phyloP scores from a whole-genome alignment of 2,329 filamentous ascomycete species.

The Aureobasidium namibiae region DNA sequence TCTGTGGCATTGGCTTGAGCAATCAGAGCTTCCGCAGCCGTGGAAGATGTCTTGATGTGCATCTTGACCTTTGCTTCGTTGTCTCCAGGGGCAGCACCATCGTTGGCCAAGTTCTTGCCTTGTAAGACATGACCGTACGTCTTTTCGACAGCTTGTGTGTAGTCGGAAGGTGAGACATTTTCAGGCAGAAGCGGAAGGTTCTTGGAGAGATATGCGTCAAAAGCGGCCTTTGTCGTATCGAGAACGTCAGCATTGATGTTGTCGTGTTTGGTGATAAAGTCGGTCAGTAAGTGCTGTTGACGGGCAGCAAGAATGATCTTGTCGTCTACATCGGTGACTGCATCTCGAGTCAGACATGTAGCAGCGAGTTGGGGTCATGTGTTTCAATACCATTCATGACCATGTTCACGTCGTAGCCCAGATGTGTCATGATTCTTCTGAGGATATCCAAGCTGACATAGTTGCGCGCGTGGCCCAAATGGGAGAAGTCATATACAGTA shows the following conservation, averaged over 20 bases:
- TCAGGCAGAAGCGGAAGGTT: slow-evolving; percentile 51
- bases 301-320: slow-evolving; percentile 59
- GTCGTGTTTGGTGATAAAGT: slow-evolving; percentile 51
- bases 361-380: neutral
- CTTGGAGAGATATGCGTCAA: slow-evolving; percentile 54
- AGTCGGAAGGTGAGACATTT: slow-evolving; percentile 32
- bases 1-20: slow-evolving; percentile 23
- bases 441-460: slow-evolving; percentile 89
- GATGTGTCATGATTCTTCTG: slow-evolving; percentile 73
- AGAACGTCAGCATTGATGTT: slow-evolving; percentile 38
- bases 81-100: slow-evolving; percentile 53
- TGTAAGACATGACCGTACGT: slow-evolving; percentile 47
- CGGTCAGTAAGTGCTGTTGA: slow-evolving; percentile 67
- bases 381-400: slow-evolving; percentile 48
- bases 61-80: slow-evolving; percentile 83
- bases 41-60: slow-evolving; percentile 61
- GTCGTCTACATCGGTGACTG: slow-evolving; percentile 36
- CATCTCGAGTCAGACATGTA: neutral
- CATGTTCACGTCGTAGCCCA: slow-evolving; percentile 72
- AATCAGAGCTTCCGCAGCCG: slow-evolving; percentile 45
- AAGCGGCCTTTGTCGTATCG: slow-evolving; percentile 43
- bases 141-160: slow-evolving; percentile 40
- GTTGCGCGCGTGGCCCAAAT: slow-evolving; percentile 46
- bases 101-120: slow-evolving; percentile 47
- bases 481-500: neutral